phyloP scores from a whole-genome alignment of 1,284 basidiomycete genomes.

The Tilletiopsis washingtonensis region DNA sequence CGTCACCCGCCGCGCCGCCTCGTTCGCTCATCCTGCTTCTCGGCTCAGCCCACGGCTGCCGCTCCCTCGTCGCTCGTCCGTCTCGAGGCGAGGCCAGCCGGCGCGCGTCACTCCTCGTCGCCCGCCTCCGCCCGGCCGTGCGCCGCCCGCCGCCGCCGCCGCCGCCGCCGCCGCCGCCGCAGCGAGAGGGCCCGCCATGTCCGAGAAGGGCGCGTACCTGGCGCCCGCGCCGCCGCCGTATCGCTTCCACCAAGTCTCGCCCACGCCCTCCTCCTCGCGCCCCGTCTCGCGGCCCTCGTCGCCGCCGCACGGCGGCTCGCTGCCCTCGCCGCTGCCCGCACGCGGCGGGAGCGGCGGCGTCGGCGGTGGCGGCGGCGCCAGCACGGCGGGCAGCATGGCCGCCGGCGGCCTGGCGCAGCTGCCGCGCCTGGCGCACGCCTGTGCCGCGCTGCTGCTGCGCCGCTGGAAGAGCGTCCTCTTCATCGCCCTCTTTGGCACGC shows the following conservation, averaged over 20 bases:
- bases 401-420: constrained; percentile 36
- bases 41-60: no score
- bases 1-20: no score
- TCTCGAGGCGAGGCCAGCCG: no score
- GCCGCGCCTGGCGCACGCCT: constrained; percentile 20
- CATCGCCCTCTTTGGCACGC: constrained; percentile 27
- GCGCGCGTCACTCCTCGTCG: no score
- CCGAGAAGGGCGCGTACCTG: no score
- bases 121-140: no score
- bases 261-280: constrained; percentile 28
- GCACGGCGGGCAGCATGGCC: constrained; percentile 32
- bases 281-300: constrained; percentile 30
- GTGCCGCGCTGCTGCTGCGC: constrained; percentile 23
- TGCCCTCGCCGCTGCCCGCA: constrained; percentile 9
- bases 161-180: no score
- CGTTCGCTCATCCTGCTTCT: no score
- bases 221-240: constrained; percentile 40
- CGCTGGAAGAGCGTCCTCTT: constrained; percentile 44
- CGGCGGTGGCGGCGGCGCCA: constrained; percentile 10
- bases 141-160: no score
- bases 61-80: no score
- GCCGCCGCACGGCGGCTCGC: constrained; percentile 32
- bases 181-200: no score
- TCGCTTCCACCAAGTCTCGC: constrained; percentile 33
- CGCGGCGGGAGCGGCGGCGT: constrained; percentile 25